phyloP scores from a whole-genome alignment of 805 yeast species.

The Vanderwaltozyma tropicalis region DNA sequence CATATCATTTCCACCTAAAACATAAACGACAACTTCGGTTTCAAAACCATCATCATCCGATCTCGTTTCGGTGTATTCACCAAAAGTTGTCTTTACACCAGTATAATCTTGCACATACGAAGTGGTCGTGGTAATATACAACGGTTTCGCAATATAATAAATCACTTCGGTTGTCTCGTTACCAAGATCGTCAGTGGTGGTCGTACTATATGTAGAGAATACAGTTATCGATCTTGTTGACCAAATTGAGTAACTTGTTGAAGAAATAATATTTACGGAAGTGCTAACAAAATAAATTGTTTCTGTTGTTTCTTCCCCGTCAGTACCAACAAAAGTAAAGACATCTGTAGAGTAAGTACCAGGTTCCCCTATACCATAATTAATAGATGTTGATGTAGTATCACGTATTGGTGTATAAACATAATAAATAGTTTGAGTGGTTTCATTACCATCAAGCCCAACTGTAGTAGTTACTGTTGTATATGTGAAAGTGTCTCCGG shows the following conservation, averaged over 20 bases:
- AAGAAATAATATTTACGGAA: not conserved
- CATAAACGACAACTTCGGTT: not conserved
- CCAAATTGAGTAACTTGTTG: not conserved
- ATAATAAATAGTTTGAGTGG: not conserved
- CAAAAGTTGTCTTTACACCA: slow-evolving; percentile 2
- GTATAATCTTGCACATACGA: not conserved
- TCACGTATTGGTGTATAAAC: slow-evolving; percentile 1
- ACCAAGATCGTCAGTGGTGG: slow-evolving; percentile 4
- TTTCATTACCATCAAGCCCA: not conserved
- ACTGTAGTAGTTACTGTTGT: slow-evolving; percentile 1
- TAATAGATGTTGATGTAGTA: not conserved
- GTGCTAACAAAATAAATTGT: slow-evolving; percentile 1
- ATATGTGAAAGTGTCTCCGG: not conserved
- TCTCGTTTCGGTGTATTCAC: slow-evolving; percentile 1
- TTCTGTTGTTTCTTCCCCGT: not conserved
- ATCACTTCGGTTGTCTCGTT: slow-evolving; percentile 4
- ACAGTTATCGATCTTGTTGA: not conserved
- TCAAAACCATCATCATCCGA: not conserved
- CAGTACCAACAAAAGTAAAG: not conserved
- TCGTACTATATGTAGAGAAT: slow-evolving; percentile 1
- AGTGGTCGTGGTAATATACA: not conserved
- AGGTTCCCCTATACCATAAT: not conserved
- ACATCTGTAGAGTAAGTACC: not conserved
- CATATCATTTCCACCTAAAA: too few relatives aligned
- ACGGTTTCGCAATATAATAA: slow-evolving; percentile 1